phyloP scores from a whole-genome alignment of 257 asterid species.

The Solanum boliviense region DNA sequence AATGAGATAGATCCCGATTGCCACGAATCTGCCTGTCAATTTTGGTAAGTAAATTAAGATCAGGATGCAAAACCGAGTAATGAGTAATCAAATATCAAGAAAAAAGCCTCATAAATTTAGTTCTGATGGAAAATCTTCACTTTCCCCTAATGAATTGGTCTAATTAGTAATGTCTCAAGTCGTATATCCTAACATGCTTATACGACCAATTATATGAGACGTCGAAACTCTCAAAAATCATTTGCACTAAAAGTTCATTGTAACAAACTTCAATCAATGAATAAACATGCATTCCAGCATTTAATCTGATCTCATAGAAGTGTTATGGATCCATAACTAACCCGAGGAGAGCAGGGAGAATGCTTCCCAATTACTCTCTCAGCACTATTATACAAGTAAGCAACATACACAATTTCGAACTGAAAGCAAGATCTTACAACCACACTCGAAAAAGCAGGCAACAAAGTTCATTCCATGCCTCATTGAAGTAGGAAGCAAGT shows the following conservation, averaged over 20 bases:
- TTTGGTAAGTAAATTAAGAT: background rate
- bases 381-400: background rate
- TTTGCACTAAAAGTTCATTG: background rate
- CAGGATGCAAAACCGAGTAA: background rate
- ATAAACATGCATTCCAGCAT: background rate
- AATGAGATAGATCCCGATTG: slow-evolving; percentile 79
- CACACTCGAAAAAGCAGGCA: background rate
- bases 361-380: background rate
- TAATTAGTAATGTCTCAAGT: background rate
- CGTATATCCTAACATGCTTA: background rate
- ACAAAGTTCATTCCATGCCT: background rate
- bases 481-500: background rate
- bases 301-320: background rate
- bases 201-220: background rate
- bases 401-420: background rate
- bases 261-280: background rate
- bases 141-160: background rate
- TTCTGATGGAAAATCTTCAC: background rate
- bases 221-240: background rate
- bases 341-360: background rate
- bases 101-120: background rate
- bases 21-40: slow-evolving; percentile 45
- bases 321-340: background rate
- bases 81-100: background rate
- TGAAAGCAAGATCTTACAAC: background rate